Evolutionary conservation across 352 stramenopile species (phyloP).

Genomic region (Globisporangium paroecandrum): DNA sequence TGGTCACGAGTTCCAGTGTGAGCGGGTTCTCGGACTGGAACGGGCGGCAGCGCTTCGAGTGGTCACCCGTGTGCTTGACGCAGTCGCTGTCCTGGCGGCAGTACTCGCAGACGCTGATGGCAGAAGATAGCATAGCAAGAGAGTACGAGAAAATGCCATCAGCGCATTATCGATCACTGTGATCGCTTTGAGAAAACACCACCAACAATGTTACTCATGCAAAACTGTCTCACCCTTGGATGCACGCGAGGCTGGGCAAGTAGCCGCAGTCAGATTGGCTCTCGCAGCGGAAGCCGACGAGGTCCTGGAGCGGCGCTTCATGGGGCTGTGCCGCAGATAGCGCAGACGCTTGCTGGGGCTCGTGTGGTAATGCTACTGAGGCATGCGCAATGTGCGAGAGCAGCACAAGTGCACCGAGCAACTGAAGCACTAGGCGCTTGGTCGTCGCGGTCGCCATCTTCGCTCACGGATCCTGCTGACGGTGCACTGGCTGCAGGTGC

Average conservation of each 20-base stretch:
- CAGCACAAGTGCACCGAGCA: background rate
- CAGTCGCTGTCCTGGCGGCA: constrained; percentile 64
- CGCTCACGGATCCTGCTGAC: background rate
- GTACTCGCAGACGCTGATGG: constrained; percentile 60
- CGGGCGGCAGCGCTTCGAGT: constrained; percentile 61
- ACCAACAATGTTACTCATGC: background rate
- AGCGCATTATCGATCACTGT: background rate
- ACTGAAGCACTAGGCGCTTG: constrained; percentile 7
- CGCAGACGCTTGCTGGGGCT: background rate
- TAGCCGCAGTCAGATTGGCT: constrained; percentile 66
- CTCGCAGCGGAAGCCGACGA: constrained; percentile 43
- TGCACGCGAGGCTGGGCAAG: constrained; percentile 65
- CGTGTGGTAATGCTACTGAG: background rate
- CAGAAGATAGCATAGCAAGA: background rate
- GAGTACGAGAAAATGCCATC: background rate
- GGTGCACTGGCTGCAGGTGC: background rate
- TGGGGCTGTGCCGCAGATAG: background rate
- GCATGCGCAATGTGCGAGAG: background rate
- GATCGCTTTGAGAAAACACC: background rate
- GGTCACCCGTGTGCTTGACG: constrained; percentile 32
- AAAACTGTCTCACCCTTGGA: constrained; percentile 38
- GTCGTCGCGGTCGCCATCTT: background rate
- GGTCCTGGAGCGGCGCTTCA: constrained; percentile 28
- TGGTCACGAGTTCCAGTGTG: constrained; percentile 35
- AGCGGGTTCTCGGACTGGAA: constrained; percentile 26